Conservation (phyloP, 1,139 yeast species). For the Zygotorulaspora mrakii region DNA sequence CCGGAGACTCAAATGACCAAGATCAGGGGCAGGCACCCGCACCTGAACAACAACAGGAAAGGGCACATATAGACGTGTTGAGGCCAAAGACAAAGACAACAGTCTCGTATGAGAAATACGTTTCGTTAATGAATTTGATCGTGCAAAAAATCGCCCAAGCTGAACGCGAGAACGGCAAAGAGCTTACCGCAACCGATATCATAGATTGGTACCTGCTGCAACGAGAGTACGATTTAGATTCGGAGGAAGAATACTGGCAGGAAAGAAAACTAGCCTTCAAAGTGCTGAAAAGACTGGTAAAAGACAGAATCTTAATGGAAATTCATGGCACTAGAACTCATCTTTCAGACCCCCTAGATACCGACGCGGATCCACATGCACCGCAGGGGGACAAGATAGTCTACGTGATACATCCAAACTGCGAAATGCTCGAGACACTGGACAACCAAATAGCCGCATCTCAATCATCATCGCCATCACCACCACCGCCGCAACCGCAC, state of each 20-base stretch:
- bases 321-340: conserved; percentile 58
- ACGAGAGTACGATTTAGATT: conserved; percentile 64
- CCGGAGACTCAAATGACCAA: not conserved
- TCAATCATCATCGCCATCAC: not conserved
- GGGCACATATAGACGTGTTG: not conserved
- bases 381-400: conserved; percentile 40
- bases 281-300: conserved; percentile 78
- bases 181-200: conserved; percentile 65
- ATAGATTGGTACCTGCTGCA: conserved; percentile 78
- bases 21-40: conserved; percentile 2
- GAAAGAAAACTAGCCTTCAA: conserved; percentile 73
- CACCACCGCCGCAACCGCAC: not conserved
- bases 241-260: conserved; percentile 66
- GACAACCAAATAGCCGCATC: conserved; percentile 14
- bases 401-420: conserved; percentile 87
- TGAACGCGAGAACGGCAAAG: conserved; percentile 49
- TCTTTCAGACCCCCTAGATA: conserved; percentile 35
- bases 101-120: conserved; percentile 82
- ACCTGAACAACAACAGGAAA: not conserved
- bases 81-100: conserved; percentile 42
- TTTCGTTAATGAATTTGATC: conserved; percentile 74
- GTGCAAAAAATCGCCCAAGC: conserved; percentile 65
- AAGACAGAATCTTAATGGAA: conserved; percentile 81
- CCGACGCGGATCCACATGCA: conserved; percentile 30
- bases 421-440: conserved; percentile 58